phyloP scores from a whole-genome alignment of 192 early-diverging fungal genomes.

The Borealophlyctis nickersoniae region DNA sequence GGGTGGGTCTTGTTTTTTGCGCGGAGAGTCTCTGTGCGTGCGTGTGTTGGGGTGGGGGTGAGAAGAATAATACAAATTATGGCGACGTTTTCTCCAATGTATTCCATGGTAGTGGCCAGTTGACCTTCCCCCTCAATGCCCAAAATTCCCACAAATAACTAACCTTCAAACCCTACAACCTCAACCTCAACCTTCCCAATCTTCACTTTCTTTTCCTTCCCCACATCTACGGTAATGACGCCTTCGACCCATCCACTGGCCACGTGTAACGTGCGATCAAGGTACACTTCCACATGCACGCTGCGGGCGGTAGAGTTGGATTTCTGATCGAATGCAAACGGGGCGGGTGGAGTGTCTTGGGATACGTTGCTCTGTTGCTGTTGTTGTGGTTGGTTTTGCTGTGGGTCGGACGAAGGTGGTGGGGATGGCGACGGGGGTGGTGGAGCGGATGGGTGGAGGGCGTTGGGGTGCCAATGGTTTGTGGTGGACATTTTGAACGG shows the following conservation, averaged over 20 bases:
- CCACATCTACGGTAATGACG: conserved; percentile 15
- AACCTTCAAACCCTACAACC: conserved; percentile 39
- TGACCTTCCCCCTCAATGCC: background rate
- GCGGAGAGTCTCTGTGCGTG: conserved; percentile 7
- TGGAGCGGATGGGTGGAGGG: background rate
- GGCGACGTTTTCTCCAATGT: background rate
- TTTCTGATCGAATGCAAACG: background rate
- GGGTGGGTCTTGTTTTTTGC: conserved; percentile 4
- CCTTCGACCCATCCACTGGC: conserved; percentile 28
- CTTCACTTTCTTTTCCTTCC: conserved; percentile 22
- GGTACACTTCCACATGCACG: conserved; percentile 20
- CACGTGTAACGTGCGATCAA: conserved; percentile 28
- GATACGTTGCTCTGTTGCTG: background rate
- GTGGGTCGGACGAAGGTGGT: background rate
- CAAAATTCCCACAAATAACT: background rate
- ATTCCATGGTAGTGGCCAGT: background rate
- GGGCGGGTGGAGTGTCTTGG: background rate
- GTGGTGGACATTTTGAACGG: no score
- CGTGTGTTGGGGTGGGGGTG: background rate
- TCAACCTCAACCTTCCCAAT: conserved; percentile 34
- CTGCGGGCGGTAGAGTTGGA: conserved; percentile 13
- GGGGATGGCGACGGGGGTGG: background rate
- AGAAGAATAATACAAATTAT: background rate
- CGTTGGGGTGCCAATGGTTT: background rate
- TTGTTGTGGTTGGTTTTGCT: background rate